Evolutionary conservation across 805 yeast species (phyloP), one percentile per base, ranked within the genome.

Genomic region (Ogataea allantospora): DNA sequence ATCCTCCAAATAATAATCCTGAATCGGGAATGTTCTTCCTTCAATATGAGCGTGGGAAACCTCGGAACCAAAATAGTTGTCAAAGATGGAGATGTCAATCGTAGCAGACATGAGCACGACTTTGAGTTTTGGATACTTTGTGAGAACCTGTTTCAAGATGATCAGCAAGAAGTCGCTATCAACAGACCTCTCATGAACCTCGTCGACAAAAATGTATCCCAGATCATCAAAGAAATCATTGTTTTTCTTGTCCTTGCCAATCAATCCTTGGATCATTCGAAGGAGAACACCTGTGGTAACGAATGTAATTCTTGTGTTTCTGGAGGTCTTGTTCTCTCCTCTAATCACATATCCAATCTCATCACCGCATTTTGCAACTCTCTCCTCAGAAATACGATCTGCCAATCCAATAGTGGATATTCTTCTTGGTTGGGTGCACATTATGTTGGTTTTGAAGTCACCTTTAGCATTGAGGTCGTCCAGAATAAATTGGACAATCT

Each of bases 361-460:
- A 16, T 70, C 68, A 5, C 95, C 95, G 7, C 80, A 67, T 12
- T 50, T 54, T 17, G 64, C 72, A 32, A 76, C 71, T 47, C 97
- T 73, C 57, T 91, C 99, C 7, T 80, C 87, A 1, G 96, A 78
- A 5, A 91, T 87, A 57, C 99, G 76, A 44, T 89, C 95, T 0
- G 97, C 96, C 39, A 91, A 71, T 2, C 97, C 96, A 59, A 91
- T 84, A 0, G 97, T 88, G 1, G 97, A 87, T 38, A 91, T 89
- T 70, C 98, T 81, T 62, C 99, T 75, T 2, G 99, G 99, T 60
- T 91, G 98, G 0, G 97, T 88, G 62, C 96, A 88, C 1, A 91
- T 66, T 4, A 91, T 83, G 26, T 70, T 73, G 3, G 83, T 71
- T 16, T 63, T 58, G 45, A 70, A 80, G 44, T 75, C 75, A 0